A percentile compares a stretch with the other conserved stretches of the same genome.
These are phyloP conservation scores for Coprinopsis marcescibilis DNA, from an alignment of 768 basidiomycete species.

Conservation along the genomic window DNA sequence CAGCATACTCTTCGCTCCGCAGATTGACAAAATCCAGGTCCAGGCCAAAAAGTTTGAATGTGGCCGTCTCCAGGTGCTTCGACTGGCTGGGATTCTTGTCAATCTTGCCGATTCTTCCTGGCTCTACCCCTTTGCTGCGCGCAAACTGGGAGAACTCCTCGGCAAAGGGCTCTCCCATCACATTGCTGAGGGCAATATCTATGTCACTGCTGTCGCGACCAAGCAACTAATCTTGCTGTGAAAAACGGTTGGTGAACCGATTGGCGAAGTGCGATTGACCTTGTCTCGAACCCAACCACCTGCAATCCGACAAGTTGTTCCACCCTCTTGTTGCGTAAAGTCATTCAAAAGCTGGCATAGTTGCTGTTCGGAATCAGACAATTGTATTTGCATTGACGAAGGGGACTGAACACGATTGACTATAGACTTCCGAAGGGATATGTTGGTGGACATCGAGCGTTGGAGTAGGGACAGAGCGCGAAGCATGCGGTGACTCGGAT, in stretches of 20 bases:
- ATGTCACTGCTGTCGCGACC: constrained; percentile 83
- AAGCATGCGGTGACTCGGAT: too few species aligned
- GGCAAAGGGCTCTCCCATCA: constrained; percentile 91
- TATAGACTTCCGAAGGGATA: constrained; percentile 15
- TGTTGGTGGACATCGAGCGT: constrained; percentile 8
- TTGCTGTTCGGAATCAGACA: constrained; percentile 62
- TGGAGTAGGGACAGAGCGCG: neutral
- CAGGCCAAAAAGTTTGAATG: constrained; percentile 69
- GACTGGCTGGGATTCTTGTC: constrained; percentile 95
- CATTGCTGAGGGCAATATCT: constrained; percentile 83
- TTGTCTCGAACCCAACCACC: constrained; percentile 99
- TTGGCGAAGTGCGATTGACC: constrained; percentile 37
- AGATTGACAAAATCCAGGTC: constrained; percentile 94
- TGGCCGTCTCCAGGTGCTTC: constrained; percentile 96
- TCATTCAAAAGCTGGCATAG: constrained; percentile 79
- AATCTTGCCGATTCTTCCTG: constrained; percentile 70
- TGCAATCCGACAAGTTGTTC: constrained; percentile 80
- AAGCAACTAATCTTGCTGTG: constrained; percentile 51
- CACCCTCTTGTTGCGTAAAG: constrained; percentile 54
- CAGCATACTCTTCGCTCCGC: constrained; percentile 86
- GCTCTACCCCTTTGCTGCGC: constrained; percentile 40
- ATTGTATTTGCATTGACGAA: constrained; percentile 35
- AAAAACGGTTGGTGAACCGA: neutral
- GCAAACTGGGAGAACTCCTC: constrained; percentile 66
- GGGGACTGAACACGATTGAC: constrained; percentile 17